Evolutionary conservation across 75 land plant genomes (phyloP).

Genomic region (Picea glauca): DNA sequence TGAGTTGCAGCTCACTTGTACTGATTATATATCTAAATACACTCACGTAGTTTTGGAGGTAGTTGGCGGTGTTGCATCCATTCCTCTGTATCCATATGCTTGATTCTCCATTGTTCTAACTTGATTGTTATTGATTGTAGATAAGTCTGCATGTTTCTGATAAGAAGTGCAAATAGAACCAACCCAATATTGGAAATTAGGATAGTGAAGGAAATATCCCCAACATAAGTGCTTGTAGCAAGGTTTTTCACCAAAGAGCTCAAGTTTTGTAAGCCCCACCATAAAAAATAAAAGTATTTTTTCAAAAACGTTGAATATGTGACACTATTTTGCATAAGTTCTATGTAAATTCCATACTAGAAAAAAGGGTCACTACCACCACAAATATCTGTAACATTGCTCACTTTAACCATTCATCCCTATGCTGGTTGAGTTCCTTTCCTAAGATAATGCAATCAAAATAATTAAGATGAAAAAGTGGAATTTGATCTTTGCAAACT

Average conservation of each 20-base stretch:
- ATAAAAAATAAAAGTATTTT: constrained; percentile 92
- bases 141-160: constrained; percentile 91
- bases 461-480: constrained; percentile 34
- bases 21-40: constrained; percentile 60
- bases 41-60: constrained; percentile 49
- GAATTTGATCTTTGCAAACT: constrained; percentile 30
- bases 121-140: constrained; percentile 68
- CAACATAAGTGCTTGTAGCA: constrained; percentile 57
- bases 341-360: constrained; percentile 72
- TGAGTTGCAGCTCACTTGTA: constrained; percentile 72
- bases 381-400: constrained; percentile 40
- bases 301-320: constrained; percentile 38
- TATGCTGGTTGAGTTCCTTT: not conserved
- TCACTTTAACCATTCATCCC: constrained; percentile 45
- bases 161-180: constrained; percentile 68
- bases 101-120: constrained; percentile 80
- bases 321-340: constrained; percentile 38
- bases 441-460: constrained; percentile 54
- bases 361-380: constrained; percentile 27
- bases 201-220: constrained; percentile 67
- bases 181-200: constrained; percentile 57
- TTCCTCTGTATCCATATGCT: constrained; percentile 70
- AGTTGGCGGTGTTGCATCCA: constrained; percentile 93
- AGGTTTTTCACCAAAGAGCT: constrained; percentile 78
- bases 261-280: constrained; percentile 87